Evolutionary conservation across 352 stramenopile genomes (phyloP).

Genomic region (Blastocystis sp.): DNA sequence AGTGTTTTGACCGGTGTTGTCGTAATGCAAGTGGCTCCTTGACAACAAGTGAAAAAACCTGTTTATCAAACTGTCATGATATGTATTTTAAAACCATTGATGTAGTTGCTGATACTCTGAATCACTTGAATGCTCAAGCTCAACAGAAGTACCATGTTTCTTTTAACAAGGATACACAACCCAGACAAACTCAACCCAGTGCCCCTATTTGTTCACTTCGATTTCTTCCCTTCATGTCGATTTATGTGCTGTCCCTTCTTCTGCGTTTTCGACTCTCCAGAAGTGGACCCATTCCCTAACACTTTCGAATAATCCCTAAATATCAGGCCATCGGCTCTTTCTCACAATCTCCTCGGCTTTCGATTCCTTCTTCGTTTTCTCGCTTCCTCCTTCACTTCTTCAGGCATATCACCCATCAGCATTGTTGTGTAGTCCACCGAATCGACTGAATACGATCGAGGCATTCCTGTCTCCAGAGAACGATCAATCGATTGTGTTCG

Average conservation of each 20-base stretch:
- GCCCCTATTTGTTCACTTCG: background rate
- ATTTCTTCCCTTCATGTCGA: background rate
- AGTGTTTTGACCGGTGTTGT: conserved; percentile 27
- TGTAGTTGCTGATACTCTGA: conserved; percentile 21
- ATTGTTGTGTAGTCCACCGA: conserved; percentile 64
- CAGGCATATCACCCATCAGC: conserved; percentile 44
- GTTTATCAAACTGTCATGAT: conserved; percentile 39
- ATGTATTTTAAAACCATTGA: conserved; percentile 37
- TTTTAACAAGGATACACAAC: conserved; percentile 3
- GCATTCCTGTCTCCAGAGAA: conserved; percentile 5
- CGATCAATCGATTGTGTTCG: conserved; percentile 58
- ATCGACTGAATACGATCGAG: conserved; percentile 51
- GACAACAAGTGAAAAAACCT: conserved; percentile 19
- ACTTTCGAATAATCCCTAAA: conserved; percentile 28
- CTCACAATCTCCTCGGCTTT: conserved; percentile 27
- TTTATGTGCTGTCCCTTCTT: background rate
- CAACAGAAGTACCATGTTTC: background rate
- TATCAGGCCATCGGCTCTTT: background rate
- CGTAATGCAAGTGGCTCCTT: background rate
- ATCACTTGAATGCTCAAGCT: background rate
- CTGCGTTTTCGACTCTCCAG: background rate
- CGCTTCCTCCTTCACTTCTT: conserved; percentile 62
- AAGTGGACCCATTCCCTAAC: too few species aligned
- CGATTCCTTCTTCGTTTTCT: background rate
- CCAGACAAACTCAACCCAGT: background rate